Percentiles rank a stretch among this genome's conserved stretches.
phyloP scores from a whole-genome alignment of 805 yeast species.

The Scheffersomyces coipomensis region DNA sequence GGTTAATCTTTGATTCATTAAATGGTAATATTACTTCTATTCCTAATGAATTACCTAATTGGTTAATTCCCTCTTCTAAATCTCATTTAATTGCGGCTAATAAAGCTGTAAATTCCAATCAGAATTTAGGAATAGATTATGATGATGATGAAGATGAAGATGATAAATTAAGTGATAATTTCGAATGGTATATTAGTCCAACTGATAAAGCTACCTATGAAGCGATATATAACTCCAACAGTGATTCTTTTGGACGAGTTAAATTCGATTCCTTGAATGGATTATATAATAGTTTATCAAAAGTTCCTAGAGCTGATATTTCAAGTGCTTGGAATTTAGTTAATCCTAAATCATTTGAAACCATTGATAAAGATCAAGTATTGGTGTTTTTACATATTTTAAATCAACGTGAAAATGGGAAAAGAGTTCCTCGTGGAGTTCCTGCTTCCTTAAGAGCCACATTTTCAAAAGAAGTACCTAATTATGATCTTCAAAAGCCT shows the following conservation, averaged over 20 bases:
- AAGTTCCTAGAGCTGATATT: slow-evolving; percentile 81
- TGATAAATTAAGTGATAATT: slow-evolving; percentile 58
- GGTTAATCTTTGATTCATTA: slow-evolving; percentile 86
- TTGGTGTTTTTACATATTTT: slow-evolving; percentile 86
- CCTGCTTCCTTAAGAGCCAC: slow-evolving; percentile 91
- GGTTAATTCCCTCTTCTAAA: slow-evolving; percentile 92
- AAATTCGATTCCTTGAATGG: slow-evolving; percentile 68
- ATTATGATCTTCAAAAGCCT: slow-evolving; percentile 52
- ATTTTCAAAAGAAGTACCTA: slow-evolving; percentile 80
- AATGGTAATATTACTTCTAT: slow-evolving; percentile 59
- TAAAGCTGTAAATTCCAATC: slow-evolving; percentile 49
- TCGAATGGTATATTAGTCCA: slow-evolving; percentile 97
- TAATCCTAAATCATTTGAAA: slow-evolving; percentile 82
- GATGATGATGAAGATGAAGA: slow-evolving; percentile 62
- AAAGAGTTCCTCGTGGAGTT: slow-evolving; percentile 88
- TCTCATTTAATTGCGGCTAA: slow-evolving; percentile 84
- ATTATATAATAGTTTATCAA: slow-evolving; percentile 63
- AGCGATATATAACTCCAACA: slow-evolving; percentile 66
- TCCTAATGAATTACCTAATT: slow-evolving; percentile 77
- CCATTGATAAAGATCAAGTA: slow-evolving; percentile 92
- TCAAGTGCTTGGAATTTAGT: slow-evolving; percentile 93
- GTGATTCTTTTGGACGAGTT: slow-evolving; percentile 79
- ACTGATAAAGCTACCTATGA: slow-evolving; percentile 78
- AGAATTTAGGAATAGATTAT: slow-evolving; percentile 11
- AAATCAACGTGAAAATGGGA: slow-evolving; percentile 83